These are phyloP conservation scores for Calonectria honghensis DNA, from an alignment of 2,329 filamentous ascomycete species.

Conservation along the genomic window DNA sequence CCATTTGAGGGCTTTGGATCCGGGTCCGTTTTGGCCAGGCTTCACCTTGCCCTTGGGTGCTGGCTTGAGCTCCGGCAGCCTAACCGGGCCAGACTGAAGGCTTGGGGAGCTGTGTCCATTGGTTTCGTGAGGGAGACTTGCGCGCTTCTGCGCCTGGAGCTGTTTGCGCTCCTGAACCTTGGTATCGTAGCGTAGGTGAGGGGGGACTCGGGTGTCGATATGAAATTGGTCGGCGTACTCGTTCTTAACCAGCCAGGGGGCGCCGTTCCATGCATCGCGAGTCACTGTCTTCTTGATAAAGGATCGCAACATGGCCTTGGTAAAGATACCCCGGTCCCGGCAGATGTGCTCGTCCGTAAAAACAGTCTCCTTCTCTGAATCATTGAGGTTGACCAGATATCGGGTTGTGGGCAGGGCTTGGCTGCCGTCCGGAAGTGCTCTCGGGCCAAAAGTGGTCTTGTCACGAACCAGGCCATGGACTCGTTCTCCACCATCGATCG, in stretches of 20 bases:
- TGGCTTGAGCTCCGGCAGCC: constrained; percentile 84
- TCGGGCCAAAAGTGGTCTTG: constrained; percentile 84
- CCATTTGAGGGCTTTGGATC: constrained; percentile 67
- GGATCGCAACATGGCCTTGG: constrained; percentile 92
- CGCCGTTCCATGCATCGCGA: constrained; percentile 94
- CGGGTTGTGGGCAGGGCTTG: constrained; percentile 83
- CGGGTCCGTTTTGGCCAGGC: constrained; percentile 57
- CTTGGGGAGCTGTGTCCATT: constrained; percentile 62
- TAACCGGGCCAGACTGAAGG: constrained; percentile 67
- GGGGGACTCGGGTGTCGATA: constrained; percentile 90
- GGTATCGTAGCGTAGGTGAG: constrained; percentile 86
- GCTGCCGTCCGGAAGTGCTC: constrained; percentile 79
- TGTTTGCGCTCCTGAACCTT: constrained; percentile 87
- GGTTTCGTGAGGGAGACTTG: constrained; percentile 66
- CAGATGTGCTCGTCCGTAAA: constrained; percentile 88
- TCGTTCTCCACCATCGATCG: constrained; percentile 80
- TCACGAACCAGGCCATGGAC: constrained; percentile 86
- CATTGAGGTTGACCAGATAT: constrained; percentile 86
- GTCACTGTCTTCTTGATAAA: constrained; percentile 98
- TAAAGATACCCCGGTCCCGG: constrained; percentile 93
- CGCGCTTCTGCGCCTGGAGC: constrained; percentile 79
- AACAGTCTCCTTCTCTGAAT: constrained; percentile 83
- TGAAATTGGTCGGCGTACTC: constrained; percentile 89
- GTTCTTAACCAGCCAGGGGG: constrained; percentile 95
- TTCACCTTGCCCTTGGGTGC: constrained; percentile 82